Conservation (phyloP, 768 basidiomycete genomes). For the Holtermannia corniformis region DNA sequence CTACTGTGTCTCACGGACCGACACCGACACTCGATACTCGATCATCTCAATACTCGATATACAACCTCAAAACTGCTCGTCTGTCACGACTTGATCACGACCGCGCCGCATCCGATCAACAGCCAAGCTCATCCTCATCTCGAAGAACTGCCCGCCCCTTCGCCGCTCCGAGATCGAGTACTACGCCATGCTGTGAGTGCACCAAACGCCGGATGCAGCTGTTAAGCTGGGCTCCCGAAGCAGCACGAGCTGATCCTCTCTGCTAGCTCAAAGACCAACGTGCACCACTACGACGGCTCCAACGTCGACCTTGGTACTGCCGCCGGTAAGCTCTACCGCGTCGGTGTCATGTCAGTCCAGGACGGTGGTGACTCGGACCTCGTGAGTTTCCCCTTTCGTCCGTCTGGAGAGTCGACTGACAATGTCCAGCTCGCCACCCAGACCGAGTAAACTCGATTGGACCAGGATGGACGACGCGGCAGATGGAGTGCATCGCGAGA, state of each 20-base stretch:
- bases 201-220: neutral
- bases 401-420: neutral
- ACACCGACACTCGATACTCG: neutral
- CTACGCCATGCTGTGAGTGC: conserved; percentile 79
- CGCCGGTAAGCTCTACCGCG: conserved; percentile 98
- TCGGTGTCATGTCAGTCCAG: conserved; percentile 94
- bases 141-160: conserved; percentile 97
- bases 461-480: too few relatives aligned
- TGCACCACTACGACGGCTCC: conserved; percentile 95
- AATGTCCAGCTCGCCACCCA: neutral
- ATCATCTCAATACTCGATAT: too few relatives aligned
- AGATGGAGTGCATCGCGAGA: too few relatives aligned
- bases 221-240: neutral
- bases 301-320: conserved; percentile 98
- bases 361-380: conserved; percentile 97
- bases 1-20: neutral
- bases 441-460: neutral
- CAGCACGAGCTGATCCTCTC: neutral
- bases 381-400: conserved; percentile 18
- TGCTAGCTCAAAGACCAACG: conserved; percentile 75
- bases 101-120: neutral
- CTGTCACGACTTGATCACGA: neutral
- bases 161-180: conserved; percentile 99
- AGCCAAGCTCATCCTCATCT: conserved; percentile 98
- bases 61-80: neutral